Conservation (phyloP, 2,329 filamentous ascomycete species). For the Talaromyces amestolkiae region DNA sequence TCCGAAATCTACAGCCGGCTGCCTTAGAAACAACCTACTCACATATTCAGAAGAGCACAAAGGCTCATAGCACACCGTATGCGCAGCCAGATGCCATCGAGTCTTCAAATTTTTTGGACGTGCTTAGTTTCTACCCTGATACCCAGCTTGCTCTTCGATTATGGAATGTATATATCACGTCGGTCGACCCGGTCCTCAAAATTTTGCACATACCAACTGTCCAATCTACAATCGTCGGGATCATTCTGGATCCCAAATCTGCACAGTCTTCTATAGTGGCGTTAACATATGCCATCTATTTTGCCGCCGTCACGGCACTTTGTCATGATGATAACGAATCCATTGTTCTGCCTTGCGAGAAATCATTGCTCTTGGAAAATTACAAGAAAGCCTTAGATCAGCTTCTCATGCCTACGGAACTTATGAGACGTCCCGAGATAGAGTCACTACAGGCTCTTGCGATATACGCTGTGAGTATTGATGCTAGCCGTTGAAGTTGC, state of each 20-base stretch:
- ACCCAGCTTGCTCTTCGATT: conserved; percentile 22
- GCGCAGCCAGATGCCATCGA: background rate
- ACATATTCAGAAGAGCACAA: background rate
- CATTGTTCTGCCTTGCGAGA: conserved; percentile 20
- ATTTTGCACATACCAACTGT: conserved; percentile 25
- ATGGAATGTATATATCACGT: conserved; percentile 24
- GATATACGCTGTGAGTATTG: conserved; percentile 22
- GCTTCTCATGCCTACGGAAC: conserved; percentile 19
- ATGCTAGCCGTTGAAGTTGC: conserved; percentile 22
- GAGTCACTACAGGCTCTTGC: conserved; percentile 22
- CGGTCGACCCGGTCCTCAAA: conserved; percentile 25
- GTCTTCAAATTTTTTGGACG: conserved; percentile 7
- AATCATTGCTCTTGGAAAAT: conserved; percentile 11
- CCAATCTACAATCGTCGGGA: conserved; percentile 22
- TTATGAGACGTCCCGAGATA: conserved; percentile 23
- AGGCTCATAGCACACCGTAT: background rate
- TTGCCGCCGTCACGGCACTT: conserved; percentile 50
- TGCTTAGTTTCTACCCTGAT: conserved; percentile 22
- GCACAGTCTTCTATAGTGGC: conserved; percentile 34
- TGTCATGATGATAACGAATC: conserved; percentile 24
- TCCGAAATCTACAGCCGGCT: background rate
- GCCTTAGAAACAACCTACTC: conserved; percentile 4
- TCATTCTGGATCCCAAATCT: conserved; percentile 33
- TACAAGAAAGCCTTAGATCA: conserved; percentile 19
- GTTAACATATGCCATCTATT: conserved; percentile 58